These are phyloP conservation scores for Geoglossum glabrum DNA, from an alignment of 495 filamentous ascomycete species.

Conservation along the genomic window DNA sequence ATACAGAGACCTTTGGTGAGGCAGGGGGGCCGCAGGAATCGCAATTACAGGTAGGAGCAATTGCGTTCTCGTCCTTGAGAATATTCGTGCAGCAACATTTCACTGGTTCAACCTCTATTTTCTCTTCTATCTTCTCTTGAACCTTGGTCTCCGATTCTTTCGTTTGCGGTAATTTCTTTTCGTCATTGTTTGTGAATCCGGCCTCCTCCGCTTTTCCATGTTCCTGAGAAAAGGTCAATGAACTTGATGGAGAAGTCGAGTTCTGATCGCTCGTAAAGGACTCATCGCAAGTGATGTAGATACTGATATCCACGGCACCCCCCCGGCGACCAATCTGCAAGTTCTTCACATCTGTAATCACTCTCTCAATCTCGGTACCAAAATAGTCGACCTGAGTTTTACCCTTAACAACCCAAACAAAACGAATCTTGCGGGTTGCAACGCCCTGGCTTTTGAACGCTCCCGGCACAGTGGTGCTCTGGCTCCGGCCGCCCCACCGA, in stretches of 20 bases:
- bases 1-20: neutral
- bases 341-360: slow-evolving; percentile 29
- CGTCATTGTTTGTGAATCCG: slow-evolving; percentile 14
- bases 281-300: slow-evolving; percentile 43
- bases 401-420: slow-evolving; percentile 54
- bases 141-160: neutral
- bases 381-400: slow-evolving; percentile 51
- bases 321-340: slow-evolving; percentile 15
- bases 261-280: slow-evolving; percentile 9
- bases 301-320: slow-evolving; percentile 27
- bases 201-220: slow-evolving; percentile 12
- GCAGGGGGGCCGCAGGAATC: slow-evolving; percentile 4
- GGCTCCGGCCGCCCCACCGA: slow-evolving; percentile 16
- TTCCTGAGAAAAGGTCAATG: neutral
- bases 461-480: slow-evolving; percentile 7
- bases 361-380: slow-evolving; percentile 35
- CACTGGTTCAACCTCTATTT: neutral
- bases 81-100: slow-evolving; percentile 31
- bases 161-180: neutral
- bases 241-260: neutral
- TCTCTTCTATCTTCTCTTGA: neutral
- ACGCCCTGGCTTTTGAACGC: slow-evolving; percentile 13
- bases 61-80: slow-evolving; percentile 27
- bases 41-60: slow-evolving; percentile 16
- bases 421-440: slow-evolving; percentile 44